A percentile compares a stretch with the other conserved stretches of the same genome.
Conservation (phyloP, 805 yeast genomes). For the Candida vaughaniae region DNA sequence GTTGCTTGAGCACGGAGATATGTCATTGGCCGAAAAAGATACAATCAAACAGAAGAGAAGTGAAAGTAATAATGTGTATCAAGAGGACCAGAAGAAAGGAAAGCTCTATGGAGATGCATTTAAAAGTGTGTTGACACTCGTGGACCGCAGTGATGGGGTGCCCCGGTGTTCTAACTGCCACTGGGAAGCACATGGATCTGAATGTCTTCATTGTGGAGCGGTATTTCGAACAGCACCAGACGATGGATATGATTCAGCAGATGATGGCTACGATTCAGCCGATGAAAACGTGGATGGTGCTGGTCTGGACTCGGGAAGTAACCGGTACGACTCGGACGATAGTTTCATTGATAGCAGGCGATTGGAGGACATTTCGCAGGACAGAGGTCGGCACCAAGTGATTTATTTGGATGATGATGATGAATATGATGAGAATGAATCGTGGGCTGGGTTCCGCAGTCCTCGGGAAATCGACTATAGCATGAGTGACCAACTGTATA, state of each 20-base stretch:
- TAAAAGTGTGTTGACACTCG: conserved; percentile 48
- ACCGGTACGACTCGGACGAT: conserved; percentile 29
- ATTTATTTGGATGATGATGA: conserved; percentile 7
- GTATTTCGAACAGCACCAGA: conserved; percentile 39
- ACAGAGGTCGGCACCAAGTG: conserved; percentile 11
- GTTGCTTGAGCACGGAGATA: conserved; percentile 31
- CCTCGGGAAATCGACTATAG: not conserved
- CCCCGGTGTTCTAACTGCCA: conserved; percentile 74
- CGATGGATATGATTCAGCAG: conserved; percentile 36
- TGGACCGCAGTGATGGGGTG: conserved; percentile 69
- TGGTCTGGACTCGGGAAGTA: conserved; percentile 16
- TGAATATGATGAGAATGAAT: conserved; percentile 2
- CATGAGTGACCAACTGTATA: not conserved
- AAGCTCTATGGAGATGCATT: conserved; percentile 51
- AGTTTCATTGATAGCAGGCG: conserved; percentile 32
- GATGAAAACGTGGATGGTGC: conserved; percentile 23
- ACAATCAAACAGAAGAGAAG: conserved; percentile 14
- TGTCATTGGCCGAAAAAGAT: conserved; percentile 18
- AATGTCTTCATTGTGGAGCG: conserved; percentile 69
- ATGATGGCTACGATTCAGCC: conserved; percentile 37
- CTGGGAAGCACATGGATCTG: conserved; percentile 71
- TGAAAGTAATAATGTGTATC: conserved; percentile 26
- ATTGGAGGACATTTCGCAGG: conserved; percentile 21
- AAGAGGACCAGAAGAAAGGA: conserved; percentile 35
- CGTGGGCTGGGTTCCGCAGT: conserved; percentile 14